phyloP scores from a whole-genome alignment of 1,284 basidiomycete species.

The Irpex sp. region DNA sequence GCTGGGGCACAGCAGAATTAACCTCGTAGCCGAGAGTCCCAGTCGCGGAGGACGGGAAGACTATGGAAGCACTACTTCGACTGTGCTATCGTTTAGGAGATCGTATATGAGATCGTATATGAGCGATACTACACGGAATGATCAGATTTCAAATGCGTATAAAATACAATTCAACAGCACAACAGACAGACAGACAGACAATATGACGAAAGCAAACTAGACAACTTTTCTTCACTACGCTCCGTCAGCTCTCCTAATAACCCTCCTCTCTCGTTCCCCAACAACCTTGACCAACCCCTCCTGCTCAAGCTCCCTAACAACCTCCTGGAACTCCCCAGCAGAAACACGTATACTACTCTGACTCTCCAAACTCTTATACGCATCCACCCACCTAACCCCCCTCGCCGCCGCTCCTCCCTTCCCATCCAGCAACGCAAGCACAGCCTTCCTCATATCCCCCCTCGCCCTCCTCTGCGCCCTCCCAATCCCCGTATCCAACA shows the following conservation, averaged over 20 bases:
- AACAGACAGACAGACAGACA: neutral
- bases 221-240: constrained; percentile 14
- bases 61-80: too few species aligned
- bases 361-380: constrained; percentile 66
- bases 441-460: constrained; percentile 81
- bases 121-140: neutral
- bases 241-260: constrained; percentile 55
- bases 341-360: constrained; percentile 83
- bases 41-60: too few species aligned
- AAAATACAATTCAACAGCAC: constrained; percentile 7
- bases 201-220: constrained; percentile 3
- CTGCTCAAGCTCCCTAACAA: constrained; percentile 73
- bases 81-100: too few species aligned
- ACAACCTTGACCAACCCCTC: constrained; percentile 84
- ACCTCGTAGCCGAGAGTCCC: neutral
- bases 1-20: constrained; percentile 19
- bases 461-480: constrained; percentile 78
- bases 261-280: constrained; percentile 82
- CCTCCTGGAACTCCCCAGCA: constrained; percentile 76
- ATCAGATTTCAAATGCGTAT: neutral
- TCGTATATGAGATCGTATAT: too few species aligned
- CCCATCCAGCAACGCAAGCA: constrained; percentile 65
- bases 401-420: constrained; percentile 52
- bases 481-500: constrained; percentile 93
- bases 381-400: constrained; percentile 80